Base-by-base conservation (phyloP, 1,139 yeast species). In the Suhomyces wounanorum region DNA sequence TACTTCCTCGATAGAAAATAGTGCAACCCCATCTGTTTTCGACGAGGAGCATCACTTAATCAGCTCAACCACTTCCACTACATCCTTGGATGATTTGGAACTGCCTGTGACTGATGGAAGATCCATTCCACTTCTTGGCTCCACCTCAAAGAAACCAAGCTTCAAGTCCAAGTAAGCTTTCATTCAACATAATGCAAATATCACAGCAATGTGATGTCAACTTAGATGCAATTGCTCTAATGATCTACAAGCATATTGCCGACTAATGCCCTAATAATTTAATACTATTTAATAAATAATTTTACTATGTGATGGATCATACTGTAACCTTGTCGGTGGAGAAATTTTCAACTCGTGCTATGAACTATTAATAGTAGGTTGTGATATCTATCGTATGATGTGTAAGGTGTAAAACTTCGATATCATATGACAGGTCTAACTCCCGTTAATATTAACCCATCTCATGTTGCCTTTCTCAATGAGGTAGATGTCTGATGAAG, bases 1-100 rank as follows among this genome's bases (percentile, higher is more conserved):
- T 35, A 61, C 66, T 14, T 64, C 65, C 1, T 51, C 58, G 41
- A 45, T 61, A 26, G 78, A 73, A 48, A 66, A 70, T 51, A 69
- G 74, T 49, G 69, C 73, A 13, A 63, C 77, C n/a, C 73, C 75
- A 14, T 73, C 77, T 38, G 78, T 76, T 5, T 76, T 76, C 60
- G 71, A 67, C 39, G 60, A 53, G 2, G 64, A 57, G 14, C 63
- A 59, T 40, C 51, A 64, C 47, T 62, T 59, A 39, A 58, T 61
- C 37, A 64, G 67, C 44, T 64, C 67, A 30, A 60, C 70, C 14
- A 65, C 72, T 1, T 70, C 75, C 26, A 59, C 68, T 17, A 66
- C 73, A 17, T 70, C 75, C 31, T 57, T 71, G 52, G 75, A 69
- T 47, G 76, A 72, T 23, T 53, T 65, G 40, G 69, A 64, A 18